Conservation (phyloP, 106 monocot species). For the Dendrobium chrysotoxum region DNA sequence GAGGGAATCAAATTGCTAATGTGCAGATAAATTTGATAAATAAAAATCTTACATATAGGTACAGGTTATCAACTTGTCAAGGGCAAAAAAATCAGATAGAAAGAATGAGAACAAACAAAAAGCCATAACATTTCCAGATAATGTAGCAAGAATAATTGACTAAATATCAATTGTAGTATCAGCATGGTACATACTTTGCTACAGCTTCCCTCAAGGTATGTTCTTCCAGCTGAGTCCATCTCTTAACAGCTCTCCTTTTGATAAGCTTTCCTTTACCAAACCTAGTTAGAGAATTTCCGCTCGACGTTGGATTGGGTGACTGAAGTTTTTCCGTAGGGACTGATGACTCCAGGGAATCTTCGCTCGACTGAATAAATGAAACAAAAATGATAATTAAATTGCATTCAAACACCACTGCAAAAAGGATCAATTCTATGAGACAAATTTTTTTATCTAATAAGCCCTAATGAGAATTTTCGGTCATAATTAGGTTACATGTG, state of each 20-base stretch:
- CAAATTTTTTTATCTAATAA: not conserved
- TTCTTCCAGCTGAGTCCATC: constrained; percentile 1
- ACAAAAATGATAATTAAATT: not conserved
- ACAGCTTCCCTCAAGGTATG: constrained; percentile 5
- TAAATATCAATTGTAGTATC: not conserved
- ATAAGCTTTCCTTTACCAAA: not conserved
- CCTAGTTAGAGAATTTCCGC: not conserved
- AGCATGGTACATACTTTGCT: constrained; percentile 4
- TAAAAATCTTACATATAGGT: not conserved
- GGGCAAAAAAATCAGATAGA: not conserved
- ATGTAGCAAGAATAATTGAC: not conserved
- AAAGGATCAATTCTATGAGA: not conserved
- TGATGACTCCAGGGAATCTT: not conserved
- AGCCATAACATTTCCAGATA: not conserved
- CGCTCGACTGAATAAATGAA: not conserved
- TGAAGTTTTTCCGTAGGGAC: not conserved
- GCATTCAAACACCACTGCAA: not conserved
- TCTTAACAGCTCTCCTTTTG: constrained; percentile 3
- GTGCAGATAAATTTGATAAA: not conserved
- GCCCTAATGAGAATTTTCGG: not conserved
- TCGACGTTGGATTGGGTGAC: not conserved
- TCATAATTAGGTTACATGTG: not conserved
- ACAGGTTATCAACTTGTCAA: not conserved
- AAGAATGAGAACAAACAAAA: not conserved
- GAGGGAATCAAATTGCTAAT: constrained; percentile 1